Conservation (phyloP, 108 stramenopile genomes). For the Ochromonas danica region DNA sequence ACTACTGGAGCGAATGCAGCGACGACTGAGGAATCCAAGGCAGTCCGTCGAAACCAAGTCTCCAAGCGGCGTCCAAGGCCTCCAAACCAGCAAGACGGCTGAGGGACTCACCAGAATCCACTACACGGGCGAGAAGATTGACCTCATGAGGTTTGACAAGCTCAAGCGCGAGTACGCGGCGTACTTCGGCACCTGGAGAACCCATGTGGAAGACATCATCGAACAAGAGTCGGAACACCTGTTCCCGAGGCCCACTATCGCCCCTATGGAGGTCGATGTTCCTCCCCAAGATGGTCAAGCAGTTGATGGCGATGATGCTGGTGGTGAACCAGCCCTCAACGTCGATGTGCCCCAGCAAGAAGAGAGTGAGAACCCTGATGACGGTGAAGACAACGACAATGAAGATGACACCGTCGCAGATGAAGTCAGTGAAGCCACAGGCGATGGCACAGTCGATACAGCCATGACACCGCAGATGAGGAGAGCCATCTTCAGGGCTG, state of each 20-base stretch:
- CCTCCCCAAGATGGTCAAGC: conserved; percentile 4
- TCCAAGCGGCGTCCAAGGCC: conserved; percentile 8
- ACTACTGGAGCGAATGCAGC: conserved; percentile 9
- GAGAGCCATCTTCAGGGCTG: too few relatives aligned
- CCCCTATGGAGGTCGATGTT: neutral
- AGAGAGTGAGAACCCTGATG: neutral
- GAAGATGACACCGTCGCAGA: neutral
- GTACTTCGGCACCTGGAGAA: conserved; percentile 5
- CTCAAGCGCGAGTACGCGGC: conserved; percentile 12
- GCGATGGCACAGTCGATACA: neutral
- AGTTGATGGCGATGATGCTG: neutral
- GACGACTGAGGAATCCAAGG: conserved; percentile 9
- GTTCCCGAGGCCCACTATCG: neutral
- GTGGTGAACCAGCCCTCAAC: neutral
- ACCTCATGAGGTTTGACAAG: conserved; percentile 5
- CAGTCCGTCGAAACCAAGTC: conserved; percentile 9
- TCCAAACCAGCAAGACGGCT: neutral
- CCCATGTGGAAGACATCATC: conserved; percentile 5
- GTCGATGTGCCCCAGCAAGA: neutral
- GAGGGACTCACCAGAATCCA: neutral
- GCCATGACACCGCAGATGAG: neutral
- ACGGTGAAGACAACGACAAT: neutral
- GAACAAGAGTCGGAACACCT: neutral
- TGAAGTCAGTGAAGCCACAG: neutral
- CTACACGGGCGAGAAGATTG: neutral